Conservation (phyloP, 805 yeast species). For the Ogataea trehalophila region DNA sequence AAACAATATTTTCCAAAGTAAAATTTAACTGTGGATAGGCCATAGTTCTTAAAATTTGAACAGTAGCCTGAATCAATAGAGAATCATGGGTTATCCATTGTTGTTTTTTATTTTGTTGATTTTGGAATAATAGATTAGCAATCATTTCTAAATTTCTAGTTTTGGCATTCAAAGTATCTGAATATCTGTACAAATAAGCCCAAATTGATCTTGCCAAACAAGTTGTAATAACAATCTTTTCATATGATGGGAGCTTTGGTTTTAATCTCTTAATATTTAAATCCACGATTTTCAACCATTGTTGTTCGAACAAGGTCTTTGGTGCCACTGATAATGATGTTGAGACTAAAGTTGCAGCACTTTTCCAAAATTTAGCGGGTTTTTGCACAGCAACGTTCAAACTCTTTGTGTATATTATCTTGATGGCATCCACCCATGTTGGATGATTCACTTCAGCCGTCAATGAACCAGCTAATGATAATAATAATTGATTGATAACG, state of each 20-base stretch:
- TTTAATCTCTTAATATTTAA: slow-evolving; percentile 54
- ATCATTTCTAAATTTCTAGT: slow-evolving; percentile 70
- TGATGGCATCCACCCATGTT: slow-evolving; percentile 82
- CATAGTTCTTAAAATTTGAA: slow-evolving; percentile 69
- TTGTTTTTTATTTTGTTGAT: slow-evolving; percentile 48
- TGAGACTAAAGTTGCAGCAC: slow-evolving; percentile 61
- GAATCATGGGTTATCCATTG: slow-evolving; percentile 73
- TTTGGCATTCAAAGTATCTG: slow-evolving; percentile 86
- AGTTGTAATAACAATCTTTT: slow-evolving; percentile 53
- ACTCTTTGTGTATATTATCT: slow-evolving; percentile 49
- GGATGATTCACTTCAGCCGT: slow-evolving; percentile 97
- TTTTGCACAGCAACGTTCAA: slow-evolving; percentile 39
- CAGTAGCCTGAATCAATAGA: slow-evolving; percentile 56
- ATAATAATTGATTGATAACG: slow-evolving; percentile 65
- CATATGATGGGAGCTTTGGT: slow-evolving; percentile 47
- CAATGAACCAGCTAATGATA: slow-evolving; percentile 78
- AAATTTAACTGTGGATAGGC: slow-evolving; percentile 79
- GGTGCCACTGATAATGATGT: slow-evolving; percentile 80
- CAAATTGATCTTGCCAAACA: slow-evolving; percentile 75
- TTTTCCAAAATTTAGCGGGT: slow-evolving; percentile 54
- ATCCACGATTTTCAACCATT: slow-evolving; percentile 73
- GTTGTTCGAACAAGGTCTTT: slow-evolving; percentile 59
- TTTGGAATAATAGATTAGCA: slow-evolving; percentile 51
- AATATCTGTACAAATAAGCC: slow-evolving; percentile 83
- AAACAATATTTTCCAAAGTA: slow-evolving; percentile 69